These are phyloP conservation scores for Penicillium fuscoglaucum DNA, from an alignment of 2,329 filamentous ascomycete species.

Conservation along the genomic window DNA sequence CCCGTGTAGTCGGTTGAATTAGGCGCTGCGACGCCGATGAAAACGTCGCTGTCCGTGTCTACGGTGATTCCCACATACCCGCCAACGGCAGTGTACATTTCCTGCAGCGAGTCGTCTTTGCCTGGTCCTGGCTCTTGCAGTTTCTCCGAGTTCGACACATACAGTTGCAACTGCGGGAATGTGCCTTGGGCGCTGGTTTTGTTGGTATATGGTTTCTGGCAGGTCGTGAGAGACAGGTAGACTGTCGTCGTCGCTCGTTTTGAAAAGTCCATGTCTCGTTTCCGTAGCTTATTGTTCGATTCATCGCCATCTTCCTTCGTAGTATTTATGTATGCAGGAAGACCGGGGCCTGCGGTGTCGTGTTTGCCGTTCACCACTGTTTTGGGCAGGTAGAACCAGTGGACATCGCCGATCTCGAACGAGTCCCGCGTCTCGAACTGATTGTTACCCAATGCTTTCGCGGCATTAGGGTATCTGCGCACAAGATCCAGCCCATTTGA, in stretches of 20 bases:
- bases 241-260: slow-evolving; percentile 55
- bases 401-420: slow-evolving; percentile 61
- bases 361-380: slow-evolving; percentile 53
- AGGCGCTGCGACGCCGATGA: slow-evolving; percentile 73
- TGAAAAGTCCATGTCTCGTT: slow-evolving; percentile 18
- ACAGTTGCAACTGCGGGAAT: slow-evolving; percentile 75
- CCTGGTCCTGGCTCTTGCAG: slow-evolving; percentile 68
- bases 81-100: slow-evolving; percentile 56
- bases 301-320: slow-evolving; percentile 22
- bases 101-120: slow-evolving; percentile 45
- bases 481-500: slow-evolving; percentile 50
- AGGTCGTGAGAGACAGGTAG: slow-evolving; percentile 85
- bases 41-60: slow-evolving; percentile 66
- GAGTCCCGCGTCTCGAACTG: slow-evolving; percentile 58
- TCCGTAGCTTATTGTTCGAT: slow-evolving; percentile 17
- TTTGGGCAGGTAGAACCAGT: slow-evolving; percentile 65
- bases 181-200: slow-evolving; percentile 42
- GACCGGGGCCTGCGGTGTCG: slow-evolving; percentile 35
- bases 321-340: slow-evolving; percentile 32
- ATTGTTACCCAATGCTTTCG: slow-evolving; percentile 64
- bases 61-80: slow-evolving; percentile 69
- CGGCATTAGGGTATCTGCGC: slow-evolving; percentile 54
- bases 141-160: slow-evolving; percentile 65
- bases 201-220: slow-evolving; percentile 67
- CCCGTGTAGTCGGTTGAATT: slow-evolving; percentile 63